Conservation (phyloP, 768 basidiomycete genomes). For the Pisolithus orientalis region DNA sequence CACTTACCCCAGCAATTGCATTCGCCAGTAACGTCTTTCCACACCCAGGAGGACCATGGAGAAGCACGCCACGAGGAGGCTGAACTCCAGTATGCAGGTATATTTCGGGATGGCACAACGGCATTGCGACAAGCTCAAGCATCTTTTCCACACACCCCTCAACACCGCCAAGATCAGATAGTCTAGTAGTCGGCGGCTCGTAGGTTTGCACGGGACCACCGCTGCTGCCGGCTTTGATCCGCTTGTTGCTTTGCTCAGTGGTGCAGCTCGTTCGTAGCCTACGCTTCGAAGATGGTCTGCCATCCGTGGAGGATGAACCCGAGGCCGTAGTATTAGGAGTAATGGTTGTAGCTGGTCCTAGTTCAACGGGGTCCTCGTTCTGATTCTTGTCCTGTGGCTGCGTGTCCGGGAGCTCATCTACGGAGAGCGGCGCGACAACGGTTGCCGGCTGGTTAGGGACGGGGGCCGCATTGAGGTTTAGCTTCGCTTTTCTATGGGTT, state of each 20-base stretch:
- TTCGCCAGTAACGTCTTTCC: slow-evolving; percentile 94
- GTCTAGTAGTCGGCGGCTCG: slow-evolving; percentile 63
- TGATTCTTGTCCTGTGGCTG: slow-evolving; percentile 7
- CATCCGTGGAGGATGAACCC: slow-evolving; percentile 1
- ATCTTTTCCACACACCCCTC: slow-evolving; percentile 84
- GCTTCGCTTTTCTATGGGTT: slow-evolving; percentile 51
- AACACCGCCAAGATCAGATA: slow-evolving; percentile 87
- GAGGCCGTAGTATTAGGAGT: slow-evolving; percentile 5
- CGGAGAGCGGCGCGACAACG: background rate
- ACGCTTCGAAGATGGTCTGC: slow-evolving; percentile 44
- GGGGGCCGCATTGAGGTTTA: slow-evolving; percentile 54
- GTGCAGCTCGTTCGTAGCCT: slow-evolving; percentile 45
- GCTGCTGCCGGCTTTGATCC: background rate
- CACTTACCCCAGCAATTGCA: slow-evolving; percentile 83
- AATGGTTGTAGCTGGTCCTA: slow-evolving; percentile 9
- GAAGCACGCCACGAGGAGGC: slow-evolving; percentile 84
- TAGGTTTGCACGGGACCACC: slow-evolving; percentile 52
- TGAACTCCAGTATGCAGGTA: slow-evolving; percentile 91
- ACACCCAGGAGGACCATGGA: slow-evolving; percentile 95
- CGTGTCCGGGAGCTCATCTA: slow-evolving; percentile 24
- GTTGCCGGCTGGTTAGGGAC: slow-evolving; percentile 7
- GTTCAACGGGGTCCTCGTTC: slow-evolving; percentile 11
- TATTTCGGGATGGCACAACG: slow-evolving; percentile 90
- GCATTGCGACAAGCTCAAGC: slow-evolving; percentile 95
- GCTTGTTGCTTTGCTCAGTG: slow-evolving; percentile 16